Conservation (phyloP, 805 yeast genomes). For the Saccharomycopsis sp. region DNA sequence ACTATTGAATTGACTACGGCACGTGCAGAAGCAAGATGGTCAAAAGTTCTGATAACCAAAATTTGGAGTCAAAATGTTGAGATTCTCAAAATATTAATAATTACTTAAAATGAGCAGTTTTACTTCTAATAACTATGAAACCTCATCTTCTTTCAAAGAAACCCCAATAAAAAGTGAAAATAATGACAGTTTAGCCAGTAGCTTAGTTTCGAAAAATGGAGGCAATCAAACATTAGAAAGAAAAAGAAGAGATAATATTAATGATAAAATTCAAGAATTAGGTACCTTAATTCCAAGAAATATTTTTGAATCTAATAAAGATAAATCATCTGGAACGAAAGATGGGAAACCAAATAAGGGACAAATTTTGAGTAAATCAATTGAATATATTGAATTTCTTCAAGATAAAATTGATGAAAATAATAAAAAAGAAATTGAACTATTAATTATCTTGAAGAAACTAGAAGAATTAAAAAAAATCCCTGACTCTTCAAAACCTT, state of each 20-base stretch:
- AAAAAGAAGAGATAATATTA: slow-evolving; percentile 45
- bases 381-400: slow-evolving; percentile 55
- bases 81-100: too few species aligned
- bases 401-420: slow-evolving; percentile 70
- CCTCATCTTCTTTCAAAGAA: too few species aligned
- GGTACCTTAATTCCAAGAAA: slow-evolving; percentile 34
- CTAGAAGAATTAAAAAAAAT: slow-evolving; percentile 36
- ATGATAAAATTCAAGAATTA: slow-evolving; percentile 46
- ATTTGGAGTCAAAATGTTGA: too few species aligned
- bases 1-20: too few species aligned
- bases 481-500: slow-evolving; percentile 24
- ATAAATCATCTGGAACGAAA: slow-evolving; percentile 42
- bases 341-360: slow-evolving; percentile 85
- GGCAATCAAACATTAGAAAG: slow-evolving; percentile 28
- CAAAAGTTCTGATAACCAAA: too few species aligned
- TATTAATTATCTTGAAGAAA: slow-evolving; percentile 47
- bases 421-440: slow-evolving; percentile 70
- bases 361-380: slow-evolving; percentile 64
- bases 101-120: too few species aligned
- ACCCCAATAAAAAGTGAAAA: too few species aligned
- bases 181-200: too few species aligned
- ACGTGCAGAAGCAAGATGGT: too few species aligned
- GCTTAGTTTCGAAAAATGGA: too few species aligned
- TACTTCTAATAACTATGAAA: too few species aligned
- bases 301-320: slow-evolving; percentile 31